Percentiles rank a stretch among this genome's conserved stretches.
Conservation (phyloP, 257 asterid genomes). For the Plantago ovata region DNA sequence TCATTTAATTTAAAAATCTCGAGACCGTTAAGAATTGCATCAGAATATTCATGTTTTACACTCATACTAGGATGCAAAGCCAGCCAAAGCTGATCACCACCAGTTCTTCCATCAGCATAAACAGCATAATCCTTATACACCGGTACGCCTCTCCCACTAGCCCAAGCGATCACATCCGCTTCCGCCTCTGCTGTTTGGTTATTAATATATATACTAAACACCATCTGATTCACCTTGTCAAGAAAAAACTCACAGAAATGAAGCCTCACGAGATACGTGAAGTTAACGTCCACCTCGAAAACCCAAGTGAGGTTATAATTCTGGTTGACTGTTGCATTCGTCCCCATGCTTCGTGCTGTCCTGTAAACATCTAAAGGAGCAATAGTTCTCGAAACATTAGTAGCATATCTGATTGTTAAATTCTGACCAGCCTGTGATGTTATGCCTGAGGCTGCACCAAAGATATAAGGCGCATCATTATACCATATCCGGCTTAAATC, state of each 20-base stretch:
- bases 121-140: constrained; percentile 48
- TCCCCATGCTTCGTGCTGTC: constrained; percentile 63
- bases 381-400: constrained; percentile 23
- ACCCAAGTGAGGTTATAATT: constrained; percentile 75
- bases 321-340: constrained; percentile 36
- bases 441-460: constrained; percentile 56
- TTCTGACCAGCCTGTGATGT: constrained; percentile 33
- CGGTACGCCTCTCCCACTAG: constrained; percentile 43
- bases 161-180: constrained; percentile 56
- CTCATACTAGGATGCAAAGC: constrained; percentile 50
- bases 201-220: constrained; percentile 48
- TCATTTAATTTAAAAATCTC: constrained; percentile 73
- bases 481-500: constrained; percentile 58
- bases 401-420: constrained; percentile 32
- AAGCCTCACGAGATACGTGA: constrained; percentile 66
- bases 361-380: constrained; percentile 53
- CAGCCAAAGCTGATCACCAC: constrained; percentile 39
- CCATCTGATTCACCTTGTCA: constrained; percentile 54
- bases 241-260: constrained; percentile 67
- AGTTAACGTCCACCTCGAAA: constrained; percentile 49
- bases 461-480: constrained; percentile 58
- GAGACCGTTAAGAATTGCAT: constrained; percentile 62
- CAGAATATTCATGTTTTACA: constrained; percentile 46
- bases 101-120: constrained; percentile 25
- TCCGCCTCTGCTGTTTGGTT: constrained; percentile 46